These are phyloP conservation scores for Coemansia sp. DNA, from an alignment of 192 early-diverging fungal genomes.

Conservation along the genomic window DNA sequence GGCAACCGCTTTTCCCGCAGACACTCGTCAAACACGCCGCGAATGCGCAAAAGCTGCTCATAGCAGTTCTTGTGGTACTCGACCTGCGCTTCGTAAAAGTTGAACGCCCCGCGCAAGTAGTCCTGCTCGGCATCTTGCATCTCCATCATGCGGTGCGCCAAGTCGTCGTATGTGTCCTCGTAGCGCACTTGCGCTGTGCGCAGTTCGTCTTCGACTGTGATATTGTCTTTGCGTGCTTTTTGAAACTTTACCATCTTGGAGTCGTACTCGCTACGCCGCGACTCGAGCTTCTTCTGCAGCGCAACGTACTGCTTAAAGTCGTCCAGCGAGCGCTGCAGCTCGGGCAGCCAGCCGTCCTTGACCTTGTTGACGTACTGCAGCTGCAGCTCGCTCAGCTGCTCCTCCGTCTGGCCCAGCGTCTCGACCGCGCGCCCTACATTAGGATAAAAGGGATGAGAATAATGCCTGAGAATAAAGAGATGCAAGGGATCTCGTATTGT, in stretches of 20 bases:
- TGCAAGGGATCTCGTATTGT: background rate
- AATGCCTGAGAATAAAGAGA: background rate
- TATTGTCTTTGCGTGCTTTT: slow-evolving; percentile 86
- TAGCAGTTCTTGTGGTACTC: slow-evolving; percentile 44
- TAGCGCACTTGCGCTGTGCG: slow-evolving; percentile 88
- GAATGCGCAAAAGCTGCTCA: slow-evolving; percentile 34
- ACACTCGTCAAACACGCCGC: slow-evolving; percentile 36
- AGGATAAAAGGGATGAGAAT: background rate
- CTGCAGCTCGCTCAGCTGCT: slow-evolving; percentile 47
- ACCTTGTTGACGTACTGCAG: slow-evolving; percentile 54
- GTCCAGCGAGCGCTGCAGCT: slow-evolving; percentile 54
- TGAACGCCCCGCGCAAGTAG: slow-evolving; percentile 54
- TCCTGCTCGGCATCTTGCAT: slow-evolving; percentile 80
- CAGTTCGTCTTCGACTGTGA: slow-evolving; percentile 88
- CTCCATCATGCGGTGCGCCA: slow-evolving; percentile 74
- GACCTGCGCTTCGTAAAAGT: slow-evolving; percentile 52
- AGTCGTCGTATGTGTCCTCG: slow-evolving; percentile 82
- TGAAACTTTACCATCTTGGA: slow-evolving; percentile 85
- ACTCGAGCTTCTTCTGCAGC: slow-evolving; percentile 83
- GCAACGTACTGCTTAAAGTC: slow-evolving; percentile 56
- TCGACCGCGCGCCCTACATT: slow-evolving; percentile 50
- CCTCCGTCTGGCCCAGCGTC: slow-evolving; percentile 56
- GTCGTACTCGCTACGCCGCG: slow-evolving; percentile 89
- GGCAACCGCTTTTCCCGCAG: slow-evolving; percentile 33
- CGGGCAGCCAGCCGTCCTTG: slow-evolving; percentile 55